These are phyloP conservation scores for Didymella lethalis DNA, from an alignment of 2,329 filamentous ascomycete species.

Conservation along the genomic window DNA sequence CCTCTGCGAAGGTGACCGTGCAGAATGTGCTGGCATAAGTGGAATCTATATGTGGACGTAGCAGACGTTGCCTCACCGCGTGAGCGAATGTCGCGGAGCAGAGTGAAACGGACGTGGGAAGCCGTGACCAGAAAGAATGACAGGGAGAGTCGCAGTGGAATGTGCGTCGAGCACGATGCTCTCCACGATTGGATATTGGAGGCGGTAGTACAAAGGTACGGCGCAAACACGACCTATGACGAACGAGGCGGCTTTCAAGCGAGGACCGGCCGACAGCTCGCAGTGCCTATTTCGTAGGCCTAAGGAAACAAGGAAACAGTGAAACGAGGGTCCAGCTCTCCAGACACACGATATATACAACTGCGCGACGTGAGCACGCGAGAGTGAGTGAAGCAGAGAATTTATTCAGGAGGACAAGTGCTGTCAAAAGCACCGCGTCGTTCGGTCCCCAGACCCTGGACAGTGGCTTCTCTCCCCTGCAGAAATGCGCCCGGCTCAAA, in stretches of 20 bases:
- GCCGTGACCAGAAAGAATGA: slow-evolving; percentile 21
- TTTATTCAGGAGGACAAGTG: slow-evolving; percentile 21
- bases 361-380: slow-evolving; percentile 21
- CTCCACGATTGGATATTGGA: slow-evolving; percentile 23
- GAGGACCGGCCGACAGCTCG: slow-evolving; percentile 42
- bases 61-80: slow-evolving; percentile 24
- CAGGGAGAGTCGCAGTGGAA: slow-evolving; percentile 30
- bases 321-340: slow-evolving; percentile 37
- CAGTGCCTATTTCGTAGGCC: not conserved
- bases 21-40: slow-evolving; percentile 31
- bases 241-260: slow-evolving; percentile 38
- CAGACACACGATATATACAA: slow-evolving; percentile 23
- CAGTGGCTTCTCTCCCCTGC: slow-evolving; percentile 21
- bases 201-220: slow-evolving; percentile 22
- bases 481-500: slow-evolving; percentile 9
- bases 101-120: slow-evolving; percentile 16
- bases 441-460: slow-evolving; percentile 19
- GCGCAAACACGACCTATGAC: slow-evolving; percentile 25
- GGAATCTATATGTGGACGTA: slow-evolving; percentile 20
- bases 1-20: slow-evolving; percentile 42
- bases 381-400: slow-evolving; percentile 26
- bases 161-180: slow-evolving; percentile 47
- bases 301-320: slow-evolving; percentile 28
- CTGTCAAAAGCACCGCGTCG: slow-evolving; percentile 26
- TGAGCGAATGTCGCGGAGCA: slow-evolving; percentile 17